Evolutionary conservation across 106 monocot species (phyloP).

Genomic region (Allium cepa): DNA sequence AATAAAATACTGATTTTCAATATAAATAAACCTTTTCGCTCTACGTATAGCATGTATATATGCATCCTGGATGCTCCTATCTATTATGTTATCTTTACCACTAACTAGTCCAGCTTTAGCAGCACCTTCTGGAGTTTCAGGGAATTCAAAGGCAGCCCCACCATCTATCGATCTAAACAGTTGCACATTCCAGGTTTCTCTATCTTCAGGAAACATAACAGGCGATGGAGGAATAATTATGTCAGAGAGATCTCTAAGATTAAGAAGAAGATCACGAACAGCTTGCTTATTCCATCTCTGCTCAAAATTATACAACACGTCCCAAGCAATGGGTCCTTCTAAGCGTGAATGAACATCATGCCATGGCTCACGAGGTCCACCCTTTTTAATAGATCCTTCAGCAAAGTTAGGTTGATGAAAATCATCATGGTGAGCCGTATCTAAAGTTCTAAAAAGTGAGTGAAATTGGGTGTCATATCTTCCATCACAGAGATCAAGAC

Average conservation of each 20-base stretch:
- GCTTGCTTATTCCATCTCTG: constrained; percentile 30
- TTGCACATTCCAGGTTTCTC: constrained; percentile 27
- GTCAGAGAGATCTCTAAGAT: constrained; percentile 21
- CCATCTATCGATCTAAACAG: constrained; percentile 29
- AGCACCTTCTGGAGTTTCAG: constrained; percentile 18
- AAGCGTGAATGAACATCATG: constrained; percentile 22
- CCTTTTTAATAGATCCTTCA: constrained; percentile 20
- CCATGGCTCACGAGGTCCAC: constrained; percentile 26
- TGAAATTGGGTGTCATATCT: constrained; percentile 29
- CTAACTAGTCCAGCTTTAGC: constrained; percentile 19
- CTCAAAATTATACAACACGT: constrained; percentile 26
- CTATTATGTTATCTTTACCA: constrained; percentile 24
- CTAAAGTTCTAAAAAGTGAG: constrained; percentile 20
- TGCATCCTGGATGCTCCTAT: constrained; percentile 34
- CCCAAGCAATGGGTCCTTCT: constrained; percentile 28
- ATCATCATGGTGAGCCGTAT: constrained; percentile 25
- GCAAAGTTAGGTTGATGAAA: constrained; percentile 26
- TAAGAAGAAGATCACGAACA: constrained; percentile 18
- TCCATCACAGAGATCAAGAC: constrained; percentile 26
- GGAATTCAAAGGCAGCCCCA: constrained; percentile 21
- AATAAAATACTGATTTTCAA: constrained; percentile 29
- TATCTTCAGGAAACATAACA: constrained; percentile 13
- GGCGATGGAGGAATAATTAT: constrained; percentile 25
- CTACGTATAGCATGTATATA: constrained; percentile 34
- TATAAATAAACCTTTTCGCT: constrained; percentile 35